Conservation (phyloP, 257 asterid species). For the Ophiorrhiza pumila region DNA sequence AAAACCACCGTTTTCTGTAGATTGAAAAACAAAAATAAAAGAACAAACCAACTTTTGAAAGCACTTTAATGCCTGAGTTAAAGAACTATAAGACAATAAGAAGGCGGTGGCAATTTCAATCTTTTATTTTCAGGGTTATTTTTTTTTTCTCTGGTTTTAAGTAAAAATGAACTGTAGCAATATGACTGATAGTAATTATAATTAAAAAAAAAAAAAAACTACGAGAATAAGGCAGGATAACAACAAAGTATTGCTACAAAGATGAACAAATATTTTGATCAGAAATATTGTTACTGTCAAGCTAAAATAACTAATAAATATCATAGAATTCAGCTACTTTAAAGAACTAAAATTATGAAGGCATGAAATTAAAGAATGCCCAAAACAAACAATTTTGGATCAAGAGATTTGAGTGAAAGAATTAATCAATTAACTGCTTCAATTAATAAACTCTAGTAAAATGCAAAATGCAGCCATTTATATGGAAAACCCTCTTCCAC, state of each 20-base stretch:
- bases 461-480: neutral
- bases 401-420: constrained; percentile 4
- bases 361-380: neutral
- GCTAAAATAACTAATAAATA: no score
- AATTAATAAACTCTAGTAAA: neutral
- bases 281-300: neutral
- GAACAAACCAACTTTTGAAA: neutral
- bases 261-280: no score
- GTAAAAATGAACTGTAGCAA: neutral
- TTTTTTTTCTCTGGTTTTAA: neutral
- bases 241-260: neutral
- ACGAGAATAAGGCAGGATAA: neutral
- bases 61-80: neutral
- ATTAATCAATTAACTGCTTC: constrained; percentile 16
- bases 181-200: neutral
- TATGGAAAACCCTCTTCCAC: constrained; percentile 1
- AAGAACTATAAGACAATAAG: neutral
- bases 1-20: neutral
- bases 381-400: neutral
- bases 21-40: neutral
- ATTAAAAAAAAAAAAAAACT: neutral
- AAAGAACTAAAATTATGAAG: neutral
- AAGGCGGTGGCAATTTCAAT: neutral
- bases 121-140: neutral
- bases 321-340: neutral